Conservation (phyloP, 2,329 filamentous ascomycete species). For the Metarhizium guizhouense region DNA sequence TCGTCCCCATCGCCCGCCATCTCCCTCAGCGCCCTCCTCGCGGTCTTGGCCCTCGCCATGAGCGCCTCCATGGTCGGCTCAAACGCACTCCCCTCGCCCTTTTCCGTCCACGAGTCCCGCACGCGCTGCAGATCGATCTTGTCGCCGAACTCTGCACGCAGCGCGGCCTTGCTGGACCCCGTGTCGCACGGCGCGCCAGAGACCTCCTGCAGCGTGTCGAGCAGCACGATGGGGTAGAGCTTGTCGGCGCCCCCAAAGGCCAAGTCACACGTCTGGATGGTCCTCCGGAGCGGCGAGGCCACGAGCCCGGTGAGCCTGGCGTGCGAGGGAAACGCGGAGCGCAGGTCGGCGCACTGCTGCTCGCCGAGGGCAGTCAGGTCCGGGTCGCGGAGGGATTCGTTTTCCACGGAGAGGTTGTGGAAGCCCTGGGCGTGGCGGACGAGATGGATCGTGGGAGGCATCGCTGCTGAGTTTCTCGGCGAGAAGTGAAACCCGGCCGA, state of each 20-base stretch:
- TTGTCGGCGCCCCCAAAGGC: conserved; percentile 48
- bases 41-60: conserved; percentile 49
- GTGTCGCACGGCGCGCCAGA: conserved; percentile 67
- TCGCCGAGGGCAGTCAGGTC: conserved; percentile 67
- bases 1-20: conserved; percentile 34
- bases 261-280: conserved; percentile 66
- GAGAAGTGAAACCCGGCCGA: no score
- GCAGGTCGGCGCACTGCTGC: conserved; percentile 61
- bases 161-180: conserved; percentile 47
- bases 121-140: conserved; percentile 56
- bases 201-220: conserved; percentile 74
- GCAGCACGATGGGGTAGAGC: conserved; percentile 45
- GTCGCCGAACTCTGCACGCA: conserved; percentile 53
- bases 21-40: conserved; percentile 49
- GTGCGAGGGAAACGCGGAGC: conserved; percentile 55
- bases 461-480: conserved; percentile 12
- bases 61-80: conserved; percentile 44
- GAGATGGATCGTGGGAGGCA: conserved; percentile 52
- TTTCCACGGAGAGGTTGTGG: conserved; percentile 67
- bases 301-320: conserved; percentile 59
- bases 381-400: conserved; percentile 69
- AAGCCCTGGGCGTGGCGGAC: conserved; percentile 70
- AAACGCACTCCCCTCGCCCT: conserved; percentile 36
- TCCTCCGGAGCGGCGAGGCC: conserved; percentile 72
- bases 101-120: conserved; percentile 62